phyloP scores from a whole-genome alignment of 345 rosid species.

The Lepidium didymum region DNA sequence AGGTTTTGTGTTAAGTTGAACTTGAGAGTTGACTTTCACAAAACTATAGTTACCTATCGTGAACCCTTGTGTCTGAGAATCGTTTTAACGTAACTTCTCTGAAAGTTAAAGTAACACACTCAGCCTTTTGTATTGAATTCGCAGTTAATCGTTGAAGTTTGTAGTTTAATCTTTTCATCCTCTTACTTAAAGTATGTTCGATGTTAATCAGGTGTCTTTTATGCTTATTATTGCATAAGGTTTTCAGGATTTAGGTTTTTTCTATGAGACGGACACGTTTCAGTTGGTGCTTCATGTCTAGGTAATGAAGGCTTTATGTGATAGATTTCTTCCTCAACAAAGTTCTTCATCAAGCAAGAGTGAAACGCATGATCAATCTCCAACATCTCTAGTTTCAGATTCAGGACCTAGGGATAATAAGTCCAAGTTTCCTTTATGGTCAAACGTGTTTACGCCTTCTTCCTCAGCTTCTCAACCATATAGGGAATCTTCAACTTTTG shows the following conservation, averaged over 20 bases:
- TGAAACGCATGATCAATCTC: slow-evolving; percentile 34
- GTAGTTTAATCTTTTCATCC: no score
- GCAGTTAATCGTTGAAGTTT: background rate
- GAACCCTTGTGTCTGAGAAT: background rate
- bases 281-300: slow-evolving; percentile 32
- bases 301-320: slow-evolving; percentile 70
- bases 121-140: background rate
- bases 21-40: background rate
- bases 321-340: slow-evolving; percentile 42
- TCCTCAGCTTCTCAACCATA: slow-evolving; percentile 54
- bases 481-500: slow-evolving; percentile 41
- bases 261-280: slow-evolving; percentile 21
- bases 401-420: slow-evolving; percentile 41
- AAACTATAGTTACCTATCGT: background rate
- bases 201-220: background rate
- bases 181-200: background rate
- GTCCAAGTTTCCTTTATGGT: slow-evolving; percentile 45
- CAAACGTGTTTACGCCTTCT: slow-evolving; percentile 56
- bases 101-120: background rate
- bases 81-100: background rate
- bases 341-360: slow-evolving; percentile 33
- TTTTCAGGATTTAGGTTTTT: slow-evolving; percentile 10
- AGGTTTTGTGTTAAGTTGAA: background rate
- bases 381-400: slow-evolving; percentile 42
- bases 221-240: background rate